Evolutionary conservation across 1,139 yeast genomes (phyloP).

Genomic region (Blastobotrys malaysiensis): DNA sequence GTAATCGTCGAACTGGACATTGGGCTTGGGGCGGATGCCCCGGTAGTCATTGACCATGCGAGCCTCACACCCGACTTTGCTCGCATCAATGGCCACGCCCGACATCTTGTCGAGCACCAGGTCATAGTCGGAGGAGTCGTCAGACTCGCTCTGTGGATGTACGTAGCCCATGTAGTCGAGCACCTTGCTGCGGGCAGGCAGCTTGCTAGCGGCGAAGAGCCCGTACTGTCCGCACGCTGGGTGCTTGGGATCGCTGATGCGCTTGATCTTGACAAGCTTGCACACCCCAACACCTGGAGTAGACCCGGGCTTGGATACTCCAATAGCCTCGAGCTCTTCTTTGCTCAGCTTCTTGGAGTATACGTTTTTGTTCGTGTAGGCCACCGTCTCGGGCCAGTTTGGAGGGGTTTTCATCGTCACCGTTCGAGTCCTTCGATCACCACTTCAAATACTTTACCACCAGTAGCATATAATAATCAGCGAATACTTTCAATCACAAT

Average conservation of each 20-base stretch:
- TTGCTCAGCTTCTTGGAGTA: conserved; percentile 17
- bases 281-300: conserved; percentile 11
- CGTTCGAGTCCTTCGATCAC: too few relatives aligned
- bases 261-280: conserved; percentile 20
- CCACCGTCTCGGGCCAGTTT: conserved; percentile 19
- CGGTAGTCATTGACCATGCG: conserved; percentile 30
- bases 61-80: conserved; percentile 26
- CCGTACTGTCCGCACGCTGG: conserved; percentile 30
- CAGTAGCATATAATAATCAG: too few relatives aligned
- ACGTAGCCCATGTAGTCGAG: conserved; percentile 28
- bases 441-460: too few relatives aligned
- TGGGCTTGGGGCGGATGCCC: conserved; percentile 24
- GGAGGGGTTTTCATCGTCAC: conserved; percentile 13
- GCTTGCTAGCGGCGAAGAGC: conserved; percentile 23
- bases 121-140: conserved; percentile 26
- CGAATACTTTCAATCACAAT: too few relatives aligned
- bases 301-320: conserved; percentile 9
- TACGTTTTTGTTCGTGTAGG: conserved; percentile 15
- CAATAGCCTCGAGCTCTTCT: conserved; percentile 15
- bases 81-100: conserved; percentile 27
- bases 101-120: conserved; percentile 20
- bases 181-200: conserved; percentile 22
- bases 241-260: conserved; percentile 21
- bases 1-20: conserved; percentile 25
- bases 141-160: conserved; percentile 24